These are phyloP conservation scores for Crucihimalaya himalaica DNA, from an alignment of 345 rosid genomes.

Conservation along the genomic window DNA sequence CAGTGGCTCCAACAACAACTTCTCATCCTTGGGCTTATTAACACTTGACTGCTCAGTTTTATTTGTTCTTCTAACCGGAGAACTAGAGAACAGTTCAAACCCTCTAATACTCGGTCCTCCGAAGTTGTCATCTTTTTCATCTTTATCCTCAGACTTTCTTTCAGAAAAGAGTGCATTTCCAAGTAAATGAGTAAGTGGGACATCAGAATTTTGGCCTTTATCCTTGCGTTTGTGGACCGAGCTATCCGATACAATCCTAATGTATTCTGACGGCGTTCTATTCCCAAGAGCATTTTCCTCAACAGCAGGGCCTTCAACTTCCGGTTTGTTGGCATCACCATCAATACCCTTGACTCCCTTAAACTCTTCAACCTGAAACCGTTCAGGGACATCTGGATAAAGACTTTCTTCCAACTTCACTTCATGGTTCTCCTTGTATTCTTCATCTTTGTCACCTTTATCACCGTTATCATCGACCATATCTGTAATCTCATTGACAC, in stretches of 20 bases:
- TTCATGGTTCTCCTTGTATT: slow-evolving; percentile 33
- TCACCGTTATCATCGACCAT: slow-evolving; percentile 20
- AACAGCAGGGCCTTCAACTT: slow-evolving; percentile 37
- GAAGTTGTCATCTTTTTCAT: slow-evolving; percentile 52
- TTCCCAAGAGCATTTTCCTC: slow-evolving; percentile 42
- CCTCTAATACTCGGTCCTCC: slow-evolving; percentile 86
- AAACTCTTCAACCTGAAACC: slow-evolving; percentile 38
- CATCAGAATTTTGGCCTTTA: slow-evolving; percentile 68
- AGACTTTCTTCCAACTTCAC: slow-evolving; percentile 41
- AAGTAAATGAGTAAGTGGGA: slow-evolving; percentile 36
- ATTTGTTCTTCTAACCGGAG: slow-evolving; percentile 64
- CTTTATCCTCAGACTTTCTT: slow-evolving; percentile 45
- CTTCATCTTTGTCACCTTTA: slow-evolving; percentile 26
- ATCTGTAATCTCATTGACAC: slow-evolving; percentile 18
- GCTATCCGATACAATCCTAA: slow-evolving; percentile 38
- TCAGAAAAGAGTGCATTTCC: slow-evolving; percentile 49
- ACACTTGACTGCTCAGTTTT: slow-evolving; percentile 51
- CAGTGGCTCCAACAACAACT: slow-evolving; percentile 67
- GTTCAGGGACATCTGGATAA: slow-evolving; percentile 40
- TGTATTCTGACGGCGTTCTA: slow-evolving; percentile 33
- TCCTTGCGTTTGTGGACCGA: slow-evolving; percentile 48
- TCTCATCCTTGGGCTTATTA: slow-evolving; percentile 61
- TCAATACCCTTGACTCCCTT: slow-evolving; percentile 44
- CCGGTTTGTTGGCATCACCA: slow-evolving; percentile 48
- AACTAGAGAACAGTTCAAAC: slow-evolving; percentile 79